Evolutionary conservation across 2,329 filamentous ascomycete genomes (phyloP).

Genomic region (Uncinocarpus reesii): DNA sequence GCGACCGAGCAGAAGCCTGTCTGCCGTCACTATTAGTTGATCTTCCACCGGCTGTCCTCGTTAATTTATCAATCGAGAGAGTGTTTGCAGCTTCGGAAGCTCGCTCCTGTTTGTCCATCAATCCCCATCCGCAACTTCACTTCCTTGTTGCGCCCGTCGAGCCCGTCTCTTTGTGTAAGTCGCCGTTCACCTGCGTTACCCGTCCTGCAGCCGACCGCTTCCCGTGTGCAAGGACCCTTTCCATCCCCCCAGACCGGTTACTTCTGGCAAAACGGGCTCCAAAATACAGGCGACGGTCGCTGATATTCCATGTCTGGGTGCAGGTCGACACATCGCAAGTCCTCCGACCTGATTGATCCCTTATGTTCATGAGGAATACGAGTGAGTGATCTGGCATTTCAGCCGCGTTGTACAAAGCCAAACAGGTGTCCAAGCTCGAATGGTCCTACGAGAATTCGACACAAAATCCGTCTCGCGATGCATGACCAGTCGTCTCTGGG

Average conservation of each 20-base stretch:
- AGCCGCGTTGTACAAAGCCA: neutral
- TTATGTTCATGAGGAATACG: too few relatives aligned
- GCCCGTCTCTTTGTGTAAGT: conserved; percentile 7
- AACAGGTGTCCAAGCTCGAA: neutral
- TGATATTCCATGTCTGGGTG: neutral
- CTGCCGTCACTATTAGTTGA: too few relatives aligned
- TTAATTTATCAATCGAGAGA: neutral
- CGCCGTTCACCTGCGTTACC: neutral
- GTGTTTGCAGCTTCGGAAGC: neutral
- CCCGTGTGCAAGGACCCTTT: conserved; percentile 2
- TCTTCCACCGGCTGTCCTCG: too few relatives aligned
- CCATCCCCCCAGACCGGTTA: too few relatives aligned
- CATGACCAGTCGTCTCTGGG: conserved; percentile 8
- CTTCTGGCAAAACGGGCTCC: too few relatives aligned
- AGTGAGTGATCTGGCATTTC: too few relatives aligned
- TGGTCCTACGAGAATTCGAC: conserved; percentile 1
- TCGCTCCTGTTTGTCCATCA: neutral
- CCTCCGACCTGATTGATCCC: too few relatives aligned
- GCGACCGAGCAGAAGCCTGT: too few relatives aligned
- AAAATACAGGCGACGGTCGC: too few relatives aligned
- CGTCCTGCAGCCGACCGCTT: conserved; percentile 5
- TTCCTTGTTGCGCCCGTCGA: neutral
- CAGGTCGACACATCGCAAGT: too few relatives aligned
- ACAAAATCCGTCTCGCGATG: conserved; percentile 7
- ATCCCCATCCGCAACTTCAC: neutral